These are phyloP conservation scores for Haematococcus lacustris DNA, from an alignment of 139 green algal genomes.

Conservation along the genomic window DNA sequence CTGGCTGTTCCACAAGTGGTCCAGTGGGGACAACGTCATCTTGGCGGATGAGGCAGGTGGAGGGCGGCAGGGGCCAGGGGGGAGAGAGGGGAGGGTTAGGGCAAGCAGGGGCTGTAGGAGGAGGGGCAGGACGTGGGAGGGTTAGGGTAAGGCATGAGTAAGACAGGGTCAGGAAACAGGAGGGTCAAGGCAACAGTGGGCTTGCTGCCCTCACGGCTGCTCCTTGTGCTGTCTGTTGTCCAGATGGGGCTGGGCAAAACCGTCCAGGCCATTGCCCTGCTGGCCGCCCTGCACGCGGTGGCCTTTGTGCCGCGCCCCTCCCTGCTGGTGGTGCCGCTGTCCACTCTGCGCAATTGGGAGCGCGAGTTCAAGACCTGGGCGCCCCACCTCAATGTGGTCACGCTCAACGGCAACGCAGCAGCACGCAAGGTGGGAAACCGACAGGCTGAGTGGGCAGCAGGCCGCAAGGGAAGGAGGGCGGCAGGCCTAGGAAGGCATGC, in stretches of 20 bases:
- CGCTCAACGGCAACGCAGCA: slow-evolving; percentile 44
- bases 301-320: slow-evolving; percentile 33
- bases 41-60: slow-evolving; percentile 62
- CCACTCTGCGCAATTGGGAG: slow-evolving; percentile 78
- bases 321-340: slow-evolving; percentile 76
- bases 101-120: too few relatives aligned
- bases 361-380: slow-evolving; percentile 70
- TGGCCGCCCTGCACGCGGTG: slow-evolving; percentile 36
- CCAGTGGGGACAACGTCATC: slow-evolving; percentile 55
- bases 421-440: slow-evolving; percentile 37
- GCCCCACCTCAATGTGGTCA: slow-evolving; percentile 63
- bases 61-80: too few relatives aligned
- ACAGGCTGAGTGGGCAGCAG: too few relatives aligned
- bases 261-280: slow-evolving; percentile 53
- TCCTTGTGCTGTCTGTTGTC: too few relatives aligned
- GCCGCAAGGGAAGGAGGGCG: background rate
- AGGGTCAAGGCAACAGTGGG: background rate
- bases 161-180: too few relatives aligned
- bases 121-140: too few relatives aligned
- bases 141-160: too few relatives aligned
- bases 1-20: slow-evolving; percentile 61
- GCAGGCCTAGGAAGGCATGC: background rate
- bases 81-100: too few relatives aligned
- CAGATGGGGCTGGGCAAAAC: slow-evolving; percentile 68
- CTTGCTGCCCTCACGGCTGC: background rate